Percentiles rank a stretch among this genome's conserved stretches.
Conservation (phyloP, 106 monocot genomes). For the Acanthochlamys bracteata region DNA sequence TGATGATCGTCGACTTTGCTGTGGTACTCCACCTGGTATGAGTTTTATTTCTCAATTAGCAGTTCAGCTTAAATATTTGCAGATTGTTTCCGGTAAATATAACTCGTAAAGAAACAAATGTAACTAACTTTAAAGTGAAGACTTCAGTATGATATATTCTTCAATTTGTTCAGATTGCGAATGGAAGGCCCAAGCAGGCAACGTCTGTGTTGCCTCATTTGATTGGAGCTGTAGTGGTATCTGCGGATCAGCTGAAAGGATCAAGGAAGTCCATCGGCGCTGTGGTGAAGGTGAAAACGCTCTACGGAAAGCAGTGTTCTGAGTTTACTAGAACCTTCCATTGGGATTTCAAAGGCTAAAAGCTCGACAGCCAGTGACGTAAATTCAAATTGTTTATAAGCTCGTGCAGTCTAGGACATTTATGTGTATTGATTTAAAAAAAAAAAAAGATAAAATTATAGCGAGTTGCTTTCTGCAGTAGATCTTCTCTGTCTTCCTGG, state of each 20-base stretch:
- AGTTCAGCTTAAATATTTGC: no score
- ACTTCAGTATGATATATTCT: no score
- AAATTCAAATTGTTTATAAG: neutral
- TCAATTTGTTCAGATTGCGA: conserved; percentile 24
- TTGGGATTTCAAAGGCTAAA: neutral
- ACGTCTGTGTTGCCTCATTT: conserved; percentile 32
- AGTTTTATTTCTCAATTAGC: neutral
- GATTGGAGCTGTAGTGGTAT: conserved; percentile 40
- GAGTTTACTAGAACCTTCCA: neutral
- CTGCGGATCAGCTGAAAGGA: conserved; percentile 29
- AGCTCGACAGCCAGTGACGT: neutral
- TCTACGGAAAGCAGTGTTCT: conserved; percentile 26
- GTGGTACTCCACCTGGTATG: conserved; percentile 40
- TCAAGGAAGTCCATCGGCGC: conserved; percentile 29
- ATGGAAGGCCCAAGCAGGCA: conserved; percentile 41
- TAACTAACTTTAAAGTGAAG: no score
- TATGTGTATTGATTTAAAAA: neutral
- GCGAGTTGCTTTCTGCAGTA: no score
- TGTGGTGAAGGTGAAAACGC: conserved; percentile 37
- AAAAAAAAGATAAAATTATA: no score
- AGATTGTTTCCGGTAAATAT: no score
- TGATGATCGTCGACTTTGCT: conserved; percentile 36
- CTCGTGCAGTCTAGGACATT: neutral
- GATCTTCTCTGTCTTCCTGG: neutral
- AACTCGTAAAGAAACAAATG: no score